A percentile compares a stretch with the other conserved stretches of the same genome.
Conservation (phyloP, 2,329 filamentous ascomycete species). For the Monosporascus sp. region DNA sequence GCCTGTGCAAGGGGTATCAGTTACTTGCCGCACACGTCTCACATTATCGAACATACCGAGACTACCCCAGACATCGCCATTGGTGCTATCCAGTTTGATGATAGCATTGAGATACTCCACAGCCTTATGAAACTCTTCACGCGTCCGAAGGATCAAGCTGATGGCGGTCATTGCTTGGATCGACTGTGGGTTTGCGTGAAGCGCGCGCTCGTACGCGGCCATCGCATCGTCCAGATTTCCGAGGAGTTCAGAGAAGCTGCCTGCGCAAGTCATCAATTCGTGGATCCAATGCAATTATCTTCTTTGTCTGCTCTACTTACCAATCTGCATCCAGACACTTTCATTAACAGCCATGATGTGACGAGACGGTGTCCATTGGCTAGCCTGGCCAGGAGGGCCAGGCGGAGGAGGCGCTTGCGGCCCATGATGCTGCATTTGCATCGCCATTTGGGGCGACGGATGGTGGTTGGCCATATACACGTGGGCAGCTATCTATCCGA, state of each 20-base stretch:
- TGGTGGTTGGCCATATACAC: conserved; percentile 69
- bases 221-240: conserved; percentile 86
- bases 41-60: conserved; percentile 57
- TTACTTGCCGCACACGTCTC: not conserved
- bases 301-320: conserved; percentile 48
- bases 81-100: conserved; percentile 79
- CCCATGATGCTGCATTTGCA: conserved; percentile 63
- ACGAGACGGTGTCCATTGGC: conserved; percentile 61
- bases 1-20: conserved; percentile 46
- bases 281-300: not conserved
- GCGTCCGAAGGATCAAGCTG: conserved; percentile 81
- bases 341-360: conserved; percentile 79
- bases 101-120: conserved; percentile 91
- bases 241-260: conserved; percentile 80
- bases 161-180: conserved; percentile 91
- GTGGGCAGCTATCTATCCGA: not conserved
- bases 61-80: conserved; percentile 95
- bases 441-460: conserved; percentile 71
- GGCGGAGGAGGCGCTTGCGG: conserved; percentile 58
- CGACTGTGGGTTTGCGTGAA: conserved; percentile 83
- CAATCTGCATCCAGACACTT: conserved; percentile 85
- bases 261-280: conserved; percentile 40
- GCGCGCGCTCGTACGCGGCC: conserved; percentile 82
- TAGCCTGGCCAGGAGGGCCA: conserved; percentile 50
- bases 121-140: conserved; percentile 89